phyloP scores from a whole-genome alignment of 2,329 filamentous ascomycete species.

The Cercospora canescens region DNA sequence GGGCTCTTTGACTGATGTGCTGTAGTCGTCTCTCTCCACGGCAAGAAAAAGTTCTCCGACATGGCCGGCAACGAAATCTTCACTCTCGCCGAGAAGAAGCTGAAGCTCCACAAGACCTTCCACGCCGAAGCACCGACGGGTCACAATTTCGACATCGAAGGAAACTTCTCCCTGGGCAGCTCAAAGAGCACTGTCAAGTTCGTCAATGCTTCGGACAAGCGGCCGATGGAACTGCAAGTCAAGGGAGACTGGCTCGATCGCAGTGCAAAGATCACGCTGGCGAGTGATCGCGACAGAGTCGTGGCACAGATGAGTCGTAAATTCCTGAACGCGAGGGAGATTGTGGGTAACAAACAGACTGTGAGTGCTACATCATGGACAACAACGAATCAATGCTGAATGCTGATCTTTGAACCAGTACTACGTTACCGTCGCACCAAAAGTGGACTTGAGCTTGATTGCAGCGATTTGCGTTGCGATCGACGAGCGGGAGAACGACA shows the following conservation, averaged over 20 bases:
- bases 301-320: conserved; percentile 63
- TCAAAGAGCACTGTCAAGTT: conserved; percentile 60
- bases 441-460: conserved; percentile 66
- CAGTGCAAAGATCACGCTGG: conserved; percentile 56
- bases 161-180: conserved; percentile 53
- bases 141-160: conserved; percentile 42
- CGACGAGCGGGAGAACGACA: conserved; percentile 64
- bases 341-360: conserved; percentile 63
- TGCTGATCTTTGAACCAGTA: conserved; percentile 44
- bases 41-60: conserved; percentile 56
- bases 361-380: conserved; percentile 23
- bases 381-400: too few species aligned
- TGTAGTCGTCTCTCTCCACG: conserved; percentile 50
- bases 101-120: conserved; percentile 55
- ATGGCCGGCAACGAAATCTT: conserved; percentile 49
- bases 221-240: conserved; percentile 53
- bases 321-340: conserved; percentile 57
- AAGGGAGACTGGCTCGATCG: conserved; percentile 63
- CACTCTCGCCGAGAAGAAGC: conserved; percentile 56
- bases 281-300: conserved; percentile 40
- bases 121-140: conserved; percentile 42
- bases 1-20: not conserved
- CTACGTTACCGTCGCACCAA: conserved; percentile 61
- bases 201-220: conserved; percentile 48
- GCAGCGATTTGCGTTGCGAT: conserved; percentile 67